Conservation (phyloP, 2,329 filamentous ascomycete genomes). For the Colletotrichum eremochloae region DNA sequence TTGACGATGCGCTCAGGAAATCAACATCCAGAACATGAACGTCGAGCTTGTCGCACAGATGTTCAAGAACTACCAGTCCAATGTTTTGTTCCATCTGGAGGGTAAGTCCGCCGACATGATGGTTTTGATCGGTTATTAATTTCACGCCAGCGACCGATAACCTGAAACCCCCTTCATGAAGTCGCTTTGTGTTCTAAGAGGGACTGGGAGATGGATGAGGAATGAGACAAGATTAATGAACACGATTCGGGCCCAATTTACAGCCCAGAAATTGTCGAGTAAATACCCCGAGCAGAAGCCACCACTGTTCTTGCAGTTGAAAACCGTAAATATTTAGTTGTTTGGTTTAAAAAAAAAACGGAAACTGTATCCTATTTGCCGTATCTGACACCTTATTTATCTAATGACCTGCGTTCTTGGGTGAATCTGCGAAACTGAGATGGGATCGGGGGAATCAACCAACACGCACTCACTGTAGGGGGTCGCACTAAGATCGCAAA, state of each 20-base stretch:
- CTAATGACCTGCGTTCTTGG: background rate
- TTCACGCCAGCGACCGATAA: constrained; percentile 49
- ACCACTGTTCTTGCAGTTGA: background rate
- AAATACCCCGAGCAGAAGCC: constrained; percentile 18
- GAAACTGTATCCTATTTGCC: background rate
- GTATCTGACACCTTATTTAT: background rate
- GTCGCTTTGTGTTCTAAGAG: background rate
- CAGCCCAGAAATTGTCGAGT: background rate
- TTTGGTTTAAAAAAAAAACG: background rate
- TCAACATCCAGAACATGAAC: constrained; percentile 99
- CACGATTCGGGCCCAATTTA: background rate
- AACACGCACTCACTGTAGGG: constrained; percentile 1
- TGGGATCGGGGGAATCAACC: background rate
- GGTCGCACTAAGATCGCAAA: constrained; percentile 9
- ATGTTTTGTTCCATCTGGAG: constrained; percentile 96
- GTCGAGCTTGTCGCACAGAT: constrained; percentile 97
- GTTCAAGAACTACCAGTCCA: constrained; percentile 99
- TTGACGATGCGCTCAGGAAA: constrained; percentile 72
- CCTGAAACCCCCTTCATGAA: constrained; percentile 79
- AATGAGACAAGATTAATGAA: constrained; percentile 33
- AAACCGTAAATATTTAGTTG: background rate
- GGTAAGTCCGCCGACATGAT: constrained; percentile 65
- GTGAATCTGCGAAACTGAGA: background rate
- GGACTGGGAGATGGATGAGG: constrained; percentile 10
- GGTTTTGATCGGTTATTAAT: background rate